Percentiles rank a stretch among this genome's conserved stretches.
Conservation (phyloP, 768 basidiomycete species). For the Leccinum aurantiacum region DNA sequence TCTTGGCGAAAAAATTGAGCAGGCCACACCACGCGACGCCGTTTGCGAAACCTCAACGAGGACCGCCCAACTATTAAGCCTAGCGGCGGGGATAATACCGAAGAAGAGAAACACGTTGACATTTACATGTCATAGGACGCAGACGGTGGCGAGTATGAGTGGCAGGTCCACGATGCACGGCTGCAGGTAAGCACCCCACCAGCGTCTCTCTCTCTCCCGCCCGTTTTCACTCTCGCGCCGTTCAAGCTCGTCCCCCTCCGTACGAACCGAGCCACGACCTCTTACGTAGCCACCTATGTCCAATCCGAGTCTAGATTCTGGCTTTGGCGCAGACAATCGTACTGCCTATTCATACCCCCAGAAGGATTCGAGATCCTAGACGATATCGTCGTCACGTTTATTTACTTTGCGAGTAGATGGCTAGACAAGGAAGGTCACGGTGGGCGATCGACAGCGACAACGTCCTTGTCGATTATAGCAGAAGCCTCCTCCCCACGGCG, state of each 20-base stretch:
- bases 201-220: neutral
- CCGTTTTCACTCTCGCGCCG: neutral
- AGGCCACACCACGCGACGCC: no score
- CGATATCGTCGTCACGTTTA: constrained; percentile 37
- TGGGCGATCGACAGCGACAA: neutral
- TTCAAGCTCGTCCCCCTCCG: constrained; percentile 28
- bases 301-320: constrained; percentile 16
- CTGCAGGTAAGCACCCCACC: constrained; percentile 22
- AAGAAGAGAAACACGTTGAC: no score
- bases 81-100: no score
- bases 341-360: constrained; percentile 29
- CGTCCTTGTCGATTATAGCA: neutral
- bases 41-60: no score
- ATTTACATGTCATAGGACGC: no score
- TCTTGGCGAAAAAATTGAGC: no score
- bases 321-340: constrained; percentile 15
- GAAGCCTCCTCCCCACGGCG: neutral
- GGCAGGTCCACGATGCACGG: constrained; percentile 27
- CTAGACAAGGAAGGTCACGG: constrained; percentile 20
- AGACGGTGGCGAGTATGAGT: constrained; percentile 26
- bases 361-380: constrained; percentile 33
- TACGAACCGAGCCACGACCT: neutral
- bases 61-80: no score
- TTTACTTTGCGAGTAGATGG: constrained; percentile 36
- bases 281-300: constrained; percentile 31